Conservation (phyloP, 78 protist species). For the Dictyostelium intermedium region DNA sequence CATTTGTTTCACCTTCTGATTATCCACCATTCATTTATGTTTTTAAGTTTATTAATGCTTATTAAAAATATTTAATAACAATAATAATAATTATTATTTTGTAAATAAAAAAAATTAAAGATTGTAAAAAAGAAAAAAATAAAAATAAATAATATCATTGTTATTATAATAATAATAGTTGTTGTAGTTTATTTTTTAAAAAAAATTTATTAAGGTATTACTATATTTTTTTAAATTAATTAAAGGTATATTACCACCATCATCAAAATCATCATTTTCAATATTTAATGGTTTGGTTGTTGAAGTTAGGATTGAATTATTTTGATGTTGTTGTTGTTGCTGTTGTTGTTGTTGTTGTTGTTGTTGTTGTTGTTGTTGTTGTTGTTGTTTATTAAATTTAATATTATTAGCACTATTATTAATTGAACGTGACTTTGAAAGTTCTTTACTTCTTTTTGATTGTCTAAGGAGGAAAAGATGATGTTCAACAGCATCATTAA, state of each 20-base stretch:
- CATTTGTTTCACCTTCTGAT: neutral
- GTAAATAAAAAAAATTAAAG: too few relatives aligned
- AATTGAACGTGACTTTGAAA: neutral
- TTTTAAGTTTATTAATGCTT: neutral
- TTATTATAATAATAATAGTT: too few relatives aligned
- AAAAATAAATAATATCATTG: too few relatives aligned
- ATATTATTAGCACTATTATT: neutral
- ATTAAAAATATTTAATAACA: neutral
- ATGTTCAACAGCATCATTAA: constrained; percentile 69
- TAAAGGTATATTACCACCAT: neutral
- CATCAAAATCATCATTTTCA: neutral
- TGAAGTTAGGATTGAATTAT: neutral
- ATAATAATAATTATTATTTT: too few relatives aligned
- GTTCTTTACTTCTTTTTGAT: constrained; percentile 8
- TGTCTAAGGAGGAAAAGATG: constrained; percentile 47
- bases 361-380: neutral
- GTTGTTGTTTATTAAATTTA: neutral
- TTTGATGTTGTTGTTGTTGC: neutral
- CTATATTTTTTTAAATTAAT: neutral
- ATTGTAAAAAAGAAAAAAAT: too few relatives aligned
- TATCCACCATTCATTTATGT: neutral
- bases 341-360: neutral
- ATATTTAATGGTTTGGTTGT: neutral
- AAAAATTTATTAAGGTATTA: neutral
- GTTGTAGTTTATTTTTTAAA: neutral